These are phyloP conservation scores for Kodamaea lidongshanica DNA, from an alignment of 805 yeast genomes.

Conservation along the genomic window DNA sequence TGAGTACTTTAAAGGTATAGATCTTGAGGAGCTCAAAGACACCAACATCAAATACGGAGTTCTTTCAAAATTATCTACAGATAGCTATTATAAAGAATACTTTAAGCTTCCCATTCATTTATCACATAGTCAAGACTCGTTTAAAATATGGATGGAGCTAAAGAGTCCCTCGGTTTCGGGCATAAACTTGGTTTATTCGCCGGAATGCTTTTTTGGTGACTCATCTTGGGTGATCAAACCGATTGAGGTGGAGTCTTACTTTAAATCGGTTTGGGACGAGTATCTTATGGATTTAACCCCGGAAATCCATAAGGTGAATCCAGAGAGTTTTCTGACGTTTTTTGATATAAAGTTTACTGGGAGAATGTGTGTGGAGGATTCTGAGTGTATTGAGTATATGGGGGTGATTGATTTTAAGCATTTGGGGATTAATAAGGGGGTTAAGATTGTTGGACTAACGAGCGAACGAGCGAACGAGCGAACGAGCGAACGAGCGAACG, in stretches of 20 bases:
- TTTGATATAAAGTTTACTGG: conserved; percentile 26
- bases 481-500: too few relatives aligned
- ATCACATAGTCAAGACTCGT: conserved; percentile 6
- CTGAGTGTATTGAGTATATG: conserved; percentile 10
- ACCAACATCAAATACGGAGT: conserved; percentile 23
- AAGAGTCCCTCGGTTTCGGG: conserved; percentile 28
- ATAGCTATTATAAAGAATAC: conserved; percentile 18
- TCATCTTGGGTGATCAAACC: conserved; percentile 25
- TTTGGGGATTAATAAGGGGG: conserved; percentile 26
- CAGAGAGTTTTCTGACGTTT: too few relatives aligned
- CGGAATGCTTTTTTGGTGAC: conserved; percentile 4
- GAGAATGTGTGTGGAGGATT: conserved; percentile 17
- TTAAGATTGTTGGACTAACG: conserved; percentile 22
- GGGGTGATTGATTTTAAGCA: conserved; percentile 30
- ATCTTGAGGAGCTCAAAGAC: conserved; percentile 12
- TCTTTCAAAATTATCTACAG: conserved; percentile 19
- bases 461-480: too few relatives aligned
- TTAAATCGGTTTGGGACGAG: conserved; percentile 13
- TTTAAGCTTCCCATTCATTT: conserved; percentile 26
- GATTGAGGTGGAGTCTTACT: conserved; percentile 18
- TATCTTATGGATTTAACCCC: conserved; percentile 19
- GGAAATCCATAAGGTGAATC: conserved; percentile 2
- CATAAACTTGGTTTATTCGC: conserved; percentile 12
- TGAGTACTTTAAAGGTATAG: conserved; percentile 11
- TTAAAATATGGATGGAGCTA: conserved; percentile 28